Conservation (phyloP, 1,284 basidiomycete genomes). For the Pholiota adiposa region DNA sequence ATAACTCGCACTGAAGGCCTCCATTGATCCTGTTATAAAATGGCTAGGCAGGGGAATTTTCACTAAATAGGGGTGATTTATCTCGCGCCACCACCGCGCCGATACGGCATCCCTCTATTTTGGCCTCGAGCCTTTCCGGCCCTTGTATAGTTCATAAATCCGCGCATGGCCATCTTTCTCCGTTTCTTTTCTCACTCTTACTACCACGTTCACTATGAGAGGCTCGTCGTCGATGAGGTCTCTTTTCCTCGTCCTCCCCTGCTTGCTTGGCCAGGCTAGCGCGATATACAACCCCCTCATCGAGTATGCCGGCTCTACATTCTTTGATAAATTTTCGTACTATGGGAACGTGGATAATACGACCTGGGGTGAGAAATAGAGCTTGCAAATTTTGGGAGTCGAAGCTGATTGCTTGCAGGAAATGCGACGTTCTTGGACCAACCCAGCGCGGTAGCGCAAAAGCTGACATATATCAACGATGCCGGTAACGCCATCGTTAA, state of each 20-base stretch:
- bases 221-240: neutral
- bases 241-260: slow-evolving; percentile 1
- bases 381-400: neutral
- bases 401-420: slow-evolving; percentile 34
- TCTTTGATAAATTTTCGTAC: slow-evolving; percentile 66
- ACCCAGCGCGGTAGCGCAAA: slow-evolving; percentile 42
- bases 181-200: neutral
- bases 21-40: neutral
- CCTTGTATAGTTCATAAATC: neutral
- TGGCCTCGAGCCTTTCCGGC: neutral
- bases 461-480: slow-evolving; percentile 57
- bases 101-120: neutral
- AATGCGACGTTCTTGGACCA: slow-evolving; percentile 56
- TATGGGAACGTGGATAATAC: slow-evolving; percentile 63
- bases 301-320: slow-evolving; percentile 54
- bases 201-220: neutral
- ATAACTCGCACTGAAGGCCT: neutral
- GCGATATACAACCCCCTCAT: slow-evolving; percentile 47
- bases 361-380: slow-evolving; percentile 54
- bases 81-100: neutral
- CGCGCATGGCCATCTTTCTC: neutral
- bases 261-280: slow-evolving; percentile 2
- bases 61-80: neutral
- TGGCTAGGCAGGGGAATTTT: neutral
- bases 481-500: slow-evolving; percentile 60